phyloP scores from a whole-genome alignment of 1,284 basidiomycete species.

The Filobasidium uniguttulatum region DNA sequence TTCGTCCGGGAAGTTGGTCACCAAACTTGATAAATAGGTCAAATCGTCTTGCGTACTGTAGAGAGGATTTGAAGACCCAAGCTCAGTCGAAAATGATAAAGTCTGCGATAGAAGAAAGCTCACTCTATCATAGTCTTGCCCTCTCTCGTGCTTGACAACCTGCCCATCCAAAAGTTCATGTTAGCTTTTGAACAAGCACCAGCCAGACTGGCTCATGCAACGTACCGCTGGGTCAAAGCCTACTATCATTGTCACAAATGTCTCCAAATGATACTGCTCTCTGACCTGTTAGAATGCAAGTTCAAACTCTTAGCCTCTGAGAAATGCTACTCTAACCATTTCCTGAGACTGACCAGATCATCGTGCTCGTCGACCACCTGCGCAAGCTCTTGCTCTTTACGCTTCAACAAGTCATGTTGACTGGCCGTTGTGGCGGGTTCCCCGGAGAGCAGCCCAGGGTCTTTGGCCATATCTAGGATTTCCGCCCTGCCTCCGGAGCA shows the following conservation, averaged over 20 bases:
- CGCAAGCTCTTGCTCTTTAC: constrained; percentile 49
- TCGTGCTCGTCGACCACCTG: constrained; percentile 56
- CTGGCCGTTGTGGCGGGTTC: not conserved
- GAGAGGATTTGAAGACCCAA: too few relatives aligned
- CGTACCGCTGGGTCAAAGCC: constrained; percentile 58
- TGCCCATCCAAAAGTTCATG: not conserved
- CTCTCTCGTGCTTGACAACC: constrained; percentile 55
- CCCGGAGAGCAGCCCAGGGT: not conserved
- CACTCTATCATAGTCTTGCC: constrained; percentile 58
- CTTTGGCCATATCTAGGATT: constrained; percentile 4
- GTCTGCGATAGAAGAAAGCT: constrained; percentile 18
- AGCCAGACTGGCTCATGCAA: constrained; percentile 1
- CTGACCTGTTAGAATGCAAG: constrained; percentile 39
- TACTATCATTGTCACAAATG: constrained; percentile 54
- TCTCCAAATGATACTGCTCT: constrained; percentile 71
- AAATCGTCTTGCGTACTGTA: not conserved
- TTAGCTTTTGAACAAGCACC: not conserved
- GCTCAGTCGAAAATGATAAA: not conserved
- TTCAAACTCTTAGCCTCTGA: too few relatives aligned
- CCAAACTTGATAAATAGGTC: not conserved
- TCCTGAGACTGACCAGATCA: constrained; percentile 48
- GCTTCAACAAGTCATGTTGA: constrained; percentile 38
- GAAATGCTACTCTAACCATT: too few relatives aligned
- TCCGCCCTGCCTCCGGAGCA: too few relatives aligned
- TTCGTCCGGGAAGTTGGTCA: not conserved